A percentile compares a stretch with the other conserved stretches of the same genome.
These are phyloP conservation scores for Phytophthora ramorum DNA, from an alignment of 352 stramenopile species.

Conservation along the genomic window DNA sequence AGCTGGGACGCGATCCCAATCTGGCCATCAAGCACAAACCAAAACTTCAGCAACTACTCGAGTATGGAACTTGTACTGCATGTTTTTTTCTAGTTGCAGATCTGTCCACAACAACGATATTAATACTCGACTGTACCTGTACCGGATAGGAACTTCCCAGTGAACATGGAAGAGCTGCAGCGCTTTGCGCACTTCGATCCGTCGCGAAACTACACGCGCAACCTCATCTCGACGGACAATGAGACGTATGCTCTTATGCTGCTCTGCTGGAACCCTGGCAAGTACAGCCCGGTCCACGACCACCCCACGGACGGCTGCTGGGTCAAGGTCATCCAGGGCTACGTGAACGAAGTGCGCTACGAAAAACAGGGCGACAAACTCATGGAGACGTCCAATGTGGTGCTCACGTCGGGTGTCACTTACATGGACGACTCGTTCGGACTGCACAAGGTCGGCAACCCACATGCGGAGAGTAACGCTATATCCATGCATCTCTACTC, in stretches of 20 bases:
- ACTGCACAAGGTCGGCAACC: slow-evolving; percentile 93
- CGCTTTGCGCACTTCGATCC: slow-evolving; percentile 87
- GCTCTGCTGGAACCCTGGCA: slow-evolving; percentile 93
- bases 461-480: slow-evolving; percentile 66
- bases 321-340: slow-evolving; percentile 89
- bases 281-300: slow-evolving; percentile 93
- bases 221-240: slow-evolving; percentile 93
- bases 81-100: slow-evolving; percentile 8
- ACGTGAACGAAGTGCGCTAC: slow-evolving; percentile 93
- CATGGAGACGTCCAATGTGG: slow-evolving; percentile 66
- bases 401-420: slow-evolving; percentile 72
- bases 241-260: slow-evolving; percentile 94
- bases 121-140: background rate
- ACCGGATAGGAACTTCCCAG: slow-evolving; percentile 45
- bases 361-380: slow-evolving; percentile 46
- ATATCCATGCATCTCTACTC: slow-evolving; percentile 95
- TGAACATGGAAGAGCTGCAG: slow-evolving; percentile 65
- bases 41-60: slow-evolving; percentile 61
- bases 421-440: slow-evolving; percentile 93
- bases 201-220: slow-evolving; percentile 93
- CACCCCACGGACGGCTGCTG: slow-evolving; percentile 94
- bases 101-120: background rate
- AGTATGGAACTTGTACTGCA: slow-evolving; percentile 31
- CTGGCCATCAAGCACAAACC: slow-evolving; percentile 69
- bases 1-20: slow-evolving; percentile 55